phyloP scores from a whole-genome alignment of 176 grass and related monocot species.

The Canna indica region DNA sequence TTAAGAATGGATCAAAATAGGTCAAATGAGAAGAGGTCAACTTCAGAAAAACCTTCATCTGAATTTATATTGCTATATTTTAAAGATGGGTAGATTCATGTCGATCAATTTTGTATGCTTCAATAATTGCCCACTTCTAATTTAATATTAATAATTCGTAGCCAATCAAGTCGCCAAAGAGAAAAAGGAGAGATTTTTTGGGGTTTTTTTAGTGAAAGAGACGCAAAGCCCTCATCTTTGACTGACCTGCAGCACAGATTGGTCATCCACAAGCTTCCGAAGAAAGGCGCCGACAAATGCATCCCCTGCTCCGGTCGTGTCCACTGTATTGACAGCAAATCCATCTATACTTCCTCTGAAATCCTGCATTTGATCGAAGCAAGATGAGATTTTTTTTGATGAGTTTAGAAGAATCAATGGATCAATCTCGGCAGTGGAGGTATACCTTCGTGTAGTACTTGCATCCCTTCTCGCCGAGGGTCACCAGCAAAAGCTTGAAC shows the following conservation, averaged over 20 bases:
- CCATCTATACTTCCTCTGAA: constrained; percentile 10
- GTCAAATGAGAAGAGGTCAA: no score
- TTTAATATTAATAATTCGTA: no score
- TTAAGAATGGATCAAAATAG: no score
- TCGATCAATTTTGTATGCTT: no score
- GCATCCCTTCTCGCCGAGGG: constrained; percentile 14
- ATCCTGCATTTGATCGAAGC: neutral
- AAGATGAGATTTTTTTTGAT: neutral
- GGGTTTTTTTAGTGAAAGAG: neutral
- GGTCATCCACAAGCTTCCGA: constrained; percentile 9
- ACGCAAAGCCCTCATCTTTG: neutral
- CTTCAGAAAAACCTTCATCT: no score
- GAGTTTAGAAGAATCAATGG: neutral
- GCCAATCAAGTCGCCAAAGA: no score
- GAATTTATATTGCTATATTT: no score
- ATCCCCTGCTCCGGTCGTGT: constrained; percentile 10
- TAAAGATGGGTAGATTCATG: no score
- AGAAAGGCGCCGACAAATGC: constrained; percentile 10
- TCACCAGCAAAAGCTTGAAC: constrained; percentile 14
- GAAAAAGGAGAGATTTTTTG: no score
- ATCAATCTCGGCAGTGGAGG: neutral
- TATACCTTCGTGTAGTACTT: constrained; percentile 16
- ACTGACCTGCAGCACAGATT: constrained; percentile 9
- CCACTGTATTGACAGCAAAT: constrained; percentile 11
- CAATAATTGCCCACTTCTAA: no score